Conservation (phyloP, 352 stramenopile genomes). For the Pythium chondricola region DNA sequence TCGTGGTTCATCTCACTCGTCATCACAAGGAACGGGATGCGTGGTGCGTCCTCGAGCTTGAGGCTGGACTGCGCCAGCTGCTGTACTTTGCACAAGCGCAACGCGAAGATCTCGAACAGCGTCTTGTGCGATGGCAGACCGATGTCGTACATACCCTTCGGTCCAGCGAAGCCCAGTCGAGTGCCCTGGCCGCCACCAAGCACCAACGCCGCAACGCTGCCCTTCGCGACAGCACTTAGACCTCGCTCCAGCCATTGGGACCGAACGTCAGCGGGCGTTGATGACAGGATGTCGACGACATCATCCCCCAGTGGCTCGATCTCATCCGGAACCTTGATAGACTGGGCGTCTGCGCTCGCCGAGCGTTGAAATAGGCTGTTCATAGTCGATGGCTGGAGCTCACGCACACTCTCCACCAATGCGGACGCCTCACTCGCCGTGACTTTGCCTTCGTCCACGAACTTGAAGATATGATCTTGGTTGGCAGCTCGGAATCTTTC, state of each 20-base stretch:
- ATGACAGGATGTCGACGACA: slow-evolving; percentile 34
- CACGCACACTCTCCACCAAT: slow-evolving; percentile 30
- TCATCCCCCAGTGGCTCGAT: slow-evolving; percentile 33
- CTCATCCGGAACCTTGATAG: slow-evolving; percentile 14
- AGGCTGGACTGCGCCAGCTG: slow-evolving; percentile 25
- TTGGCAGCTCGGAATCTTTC: slow-evolving; percentile 23
- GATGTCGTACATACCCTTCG: slow-evolving; percentile 94
- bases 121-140: slow-evolving; percentile 87
- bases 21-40: slow-evolving; percentile 89
- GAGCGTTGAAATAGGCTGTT: slow-evolving; percentile 30
- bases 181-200: slow-evolving; percentile 94
- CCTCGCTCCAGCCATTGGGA: slow-evolving; percentile 35
- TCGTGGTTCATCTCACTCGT: slow-evolving; percentile 96
- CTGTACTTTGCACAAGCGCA: slow-evolving; percentile 82
- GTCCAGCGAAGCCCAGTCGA: slow-evolving; percentile 89
- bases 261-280: slow-evolving; percentile 19
- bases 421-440: slow-evolving; percentile 24
- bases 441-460: slow-evolving; percentile 33
- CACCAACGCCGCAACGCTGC: slow-evolving; percentile 87
- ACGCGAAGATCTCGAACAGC: slow-evolving; percentile 90
- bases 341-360: slow-evolving; percentile 21
- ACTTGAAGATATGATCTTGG: slow-evolving; percentile 44
- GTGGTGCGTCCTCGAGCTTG: slow-evolving; percentile 5
- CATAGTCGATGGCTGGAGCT: slow-evolving; percentile 27
- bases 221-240: slow-evolving; percentile 65